phyloP scores from a whole-genome alignment of 192 early-diverging fungal genomes.

The Backusella morwellensis region DNA sequence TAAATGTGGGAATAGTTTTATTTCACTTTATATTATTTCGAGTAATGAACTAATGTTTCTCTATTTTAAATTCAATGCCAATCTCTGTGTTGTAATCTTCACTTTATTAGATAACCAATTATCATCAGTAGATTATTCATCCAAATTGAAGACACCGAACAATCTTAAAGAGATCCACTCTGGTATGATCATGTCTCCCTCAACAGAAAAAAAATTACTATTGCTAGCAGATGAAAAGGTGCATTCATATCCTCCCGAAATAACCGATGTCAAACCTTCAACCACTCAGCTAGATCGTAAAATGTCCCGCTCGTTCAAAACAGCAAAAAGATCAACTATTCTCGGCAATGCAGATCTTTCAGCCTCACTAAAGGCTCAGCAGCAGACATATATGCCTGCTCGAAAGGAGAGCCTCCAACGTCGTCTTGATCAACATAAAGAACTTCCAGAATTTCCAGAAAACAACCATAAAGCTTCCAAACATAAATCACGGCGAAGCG shows the following conservation, averaged over 20 bases:
- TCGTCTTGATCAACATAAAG: constrained; percentile 18
- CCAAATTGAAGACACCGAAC: constrained; percentile 5
- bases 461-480: not conserved
- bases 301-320: constrained; percentile 26
- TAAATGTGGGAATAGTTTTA: not conserved
- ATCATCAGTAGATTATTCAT: constrained; percentile 17
- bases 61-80: not conserved
- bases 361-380: not conserved
- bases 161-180: not conserved
- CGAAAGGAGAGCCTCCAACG: constrained; percentile 21
- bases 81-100: not conserved
- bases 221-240: constrained; percentile 11
- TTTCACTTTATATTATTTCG: not conserved
- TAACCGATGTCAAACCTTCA: constrained; percentile 13
- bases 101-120: constrained; percentile 15
- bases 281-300: constrained; percentile 16
- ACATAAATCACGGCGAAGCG: constrained; percentile 6
- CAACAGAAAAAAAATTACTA: not conserved
- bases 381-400: constrained; percentile 5
- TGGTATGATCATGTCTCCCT: not conserved
- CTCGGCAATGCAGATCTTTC: constrained; percentile 17
- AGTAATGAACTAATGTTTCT: not conserved
- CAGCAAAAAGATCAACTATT: constrained; percentile 24
- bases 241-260: constrained; percentile 14
- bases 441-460: not conserved